These are phyloP conservation scores for Pouteria campechiana DNA, from an alignment of 179 eudicot genomes.

Conservation along the genomic window DNA sequence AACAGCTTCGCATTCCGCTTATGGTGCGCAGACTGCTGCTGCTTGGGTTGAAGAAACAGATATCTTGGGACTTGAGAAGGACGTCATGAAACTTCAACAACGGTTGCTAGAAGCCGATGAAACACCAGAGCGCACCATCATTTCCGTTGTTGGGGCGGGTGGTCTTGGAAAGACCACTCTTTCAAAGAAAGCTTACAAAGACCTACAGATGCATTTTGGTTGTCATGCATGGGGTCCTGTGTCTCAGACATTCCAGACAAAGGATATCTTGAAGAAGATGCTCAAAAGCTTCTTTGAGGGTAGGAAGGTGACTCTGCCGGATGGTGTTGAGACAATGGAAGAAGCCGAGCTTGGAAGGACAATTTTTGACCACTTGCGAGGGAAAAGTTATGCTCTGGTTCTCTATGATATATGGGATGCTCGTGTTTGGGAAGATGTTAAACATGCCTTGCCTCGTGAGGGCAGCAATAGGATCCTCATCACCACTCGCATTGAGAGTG, in stretches of 20 bases:
- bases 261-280: neutral
- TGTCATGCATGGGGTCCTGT: neutral
- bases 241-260: neutral
- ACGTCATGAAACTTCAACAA: no score
- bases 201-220: neutral
- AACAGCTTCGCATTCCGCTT: no score
- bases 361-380: neutral
- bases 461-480: neutral
- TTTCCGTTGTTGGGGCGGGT: neutral
- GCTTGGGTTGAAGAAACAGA: no score
- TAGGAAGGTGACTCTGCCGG: neutral
- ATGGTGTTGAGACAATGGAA: neutral
- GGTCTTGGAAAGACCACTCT: slow-evolving; percentile 1
- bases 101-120: no score
- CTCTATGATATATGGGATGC: neutral
- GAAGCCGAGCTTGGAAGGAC: neutral
- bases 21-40: no score
- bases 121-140: no score
- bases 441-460: neutral
- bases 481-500: neutral
- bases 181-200: neutral
- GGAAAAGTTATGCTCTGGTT: slow-evolving; percentile 1
- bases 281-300: no score
- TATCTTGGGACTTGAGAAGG: no score
- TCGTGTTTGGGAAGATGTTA: slow-evolving; percentile 1